phyloP scores from a whole-genome alignment of 148 eudicot genomes.

The Tetragonia tetragonoides region DNA sequence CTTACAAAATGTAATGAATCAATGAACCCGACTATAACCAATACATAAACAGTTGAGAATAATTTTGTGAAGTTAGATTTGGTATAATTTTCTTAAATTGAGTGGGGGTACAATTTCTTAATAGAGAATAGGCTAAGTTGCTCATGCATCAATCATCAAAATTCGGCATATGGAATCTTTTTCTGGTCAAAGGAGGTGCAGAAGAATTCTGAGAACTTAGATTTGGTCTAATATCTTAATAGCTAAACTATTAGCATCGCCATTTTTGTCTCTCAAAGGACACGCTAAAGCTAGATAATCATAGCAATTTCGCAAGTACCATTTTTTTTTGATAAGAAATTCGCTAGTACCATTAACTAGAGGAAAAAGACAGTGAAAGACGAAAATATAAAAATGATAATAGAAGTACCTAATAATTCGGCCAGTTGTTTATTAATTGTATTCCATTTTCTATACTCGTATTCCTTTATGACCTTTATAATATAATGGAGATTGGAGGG shows the following conservation, averaged over 20 bases:
- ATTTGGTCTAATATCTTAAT: conserved; percentile 24
- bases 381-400: not conserved
- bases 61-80: no score
- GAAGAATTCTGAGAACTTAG: conserved; percentile 26
- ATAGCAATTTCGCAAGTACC: not conserved
- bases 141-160: not conserved
- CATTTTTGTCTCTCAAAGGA: not conserved
- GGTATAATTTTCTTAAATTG: no score
- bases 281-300: not conserved
- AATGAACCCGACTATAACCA: no score
- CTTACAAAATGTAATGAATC: no score
- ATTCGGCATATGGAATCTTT: conserved; percentile 26
- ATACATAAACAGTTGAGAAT: no score
- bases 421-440: not conserved
- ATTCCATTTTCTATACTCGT: not conserved
- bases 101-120: no score
- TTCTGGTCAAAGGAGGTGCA: conserved; percentile 32
- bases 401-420: not conserved
- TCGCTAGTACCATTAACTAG: not conserved
- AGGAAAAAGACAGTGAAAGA: not conserved
- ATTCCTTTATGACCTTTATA: not conserved
- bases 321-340: no score
- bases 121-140: no score
- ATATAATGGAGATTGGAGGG: no score
- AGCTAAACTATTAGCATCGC: not conserved